Base-by-base conservation (phyloP, 805 yeast genomes). In the Zygoascus biomembranicola region DNA sequence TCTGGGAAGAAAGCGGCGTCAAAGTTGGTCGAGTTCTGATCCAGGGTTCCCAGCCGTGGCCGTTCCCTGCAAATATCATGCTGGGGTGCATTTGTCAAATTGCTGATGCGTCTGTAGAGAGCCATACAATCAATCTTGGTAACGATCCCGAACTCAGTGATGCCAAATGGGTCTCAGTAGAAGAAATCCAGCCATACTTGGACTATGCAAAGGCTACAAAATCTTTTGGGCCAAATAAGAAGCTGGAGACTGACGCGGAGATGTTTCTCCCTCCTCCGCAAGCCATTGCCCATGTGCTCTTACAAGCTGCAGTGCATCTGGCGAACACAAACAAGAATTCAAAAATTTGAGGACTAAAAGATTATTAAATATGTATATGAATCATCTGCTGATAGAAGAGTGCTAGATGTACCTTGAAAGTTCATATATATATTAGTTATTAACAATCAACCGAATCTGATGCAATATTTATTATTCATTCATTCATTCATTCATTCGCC, bases 1-100 rank as follows among this genome's bases (percentile, higher is more conserved):
- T 87, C 32, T 90, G 94, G 89, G 99, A 92, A 67, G 99, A 92
- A 68, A 84, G 97, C 5, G 99, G 99, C 8, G 85, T 89, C 37
- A 75, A 70, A 51, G 82, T 76, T 31, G 70, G 72, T 13, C 67
- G 77, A 2, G 85, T 92, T 31, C 69, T 75, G 50, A 76, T 92
- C 51, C 69, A 84, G 20, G 74, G 81, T 61, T 79, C 94, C 11
- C 98, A 92, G 70, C 98, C 99, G 2, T 92, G 99, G 99, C 99
- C 99, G 16, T 92, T 83, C 68, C 98, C 98, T 1, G 90, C 88
- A 0, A 89, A 85, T 66, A 69, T 92, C 61, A 92, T 92, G 98
- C 78, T 92, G 60, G 98, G 98, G 9, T 90, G 97, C 67, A 67
- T 90, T 52, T 97, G 78, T 35, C 94, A 88, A n/a, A 86, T 85